These are phyloP conservation scores for Ophiosphaerella korrae DNA, from an alignment of 2,329 filamentous ascomycete genomes.

Conservation along the genomic window DNA sequence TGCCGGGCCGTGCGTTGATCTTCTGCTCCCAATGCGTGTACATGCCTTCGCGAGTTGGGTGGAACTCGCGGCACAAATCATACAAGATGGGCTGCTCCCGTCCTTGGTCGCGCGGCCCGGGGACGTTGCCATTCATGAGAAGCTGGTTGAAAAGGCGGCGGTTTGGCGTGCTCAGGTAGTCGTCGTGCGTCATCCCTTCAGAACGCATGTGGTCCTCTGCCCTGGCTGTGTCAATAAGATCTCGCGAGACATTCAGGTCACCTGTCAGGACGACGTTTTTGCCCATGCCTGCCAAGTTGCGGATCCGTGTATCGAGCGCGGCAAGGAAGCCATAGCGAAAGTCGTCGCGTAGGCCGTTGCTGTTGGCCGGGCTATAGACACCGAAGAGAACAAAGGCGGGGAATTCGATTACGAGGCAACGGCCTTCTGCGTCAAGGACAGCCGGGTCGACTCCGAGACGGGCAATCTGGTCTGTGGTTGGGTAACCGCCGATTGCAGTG, in stretches of 20 bases:
- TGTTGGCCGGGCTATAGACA: conserved; percentile 87
- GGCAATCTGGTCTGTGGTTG: conserved; percentile 68
- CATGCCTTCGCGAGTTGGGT: conserved; percentile 83
- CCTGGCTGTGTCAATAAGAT: conserved; percentile 76
- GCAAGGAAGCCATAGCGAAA: conserved; percentile 82
- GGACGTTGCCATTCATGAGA: conserved; percentile 72
- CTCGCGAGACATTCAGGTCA: conserved; percentile 80
- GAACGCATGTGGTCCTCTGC: conserved; percentile 74
- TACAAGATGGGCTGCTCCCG: conserved; percentile 74
- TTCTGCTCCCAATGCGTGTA: conserved; percentile 97
- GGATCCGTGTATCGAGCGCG: conserved; percentile 79
- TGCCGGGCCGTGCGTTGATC: conserved; percentile 92
- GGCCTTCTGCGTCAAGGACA: conserved; percentile 84
- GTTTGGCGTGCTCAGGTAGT: conserved; percentile 74
- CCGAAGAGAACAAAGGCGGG: conserved; percentile 92
- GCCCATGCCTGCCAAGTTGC: conserved; percentile 79
- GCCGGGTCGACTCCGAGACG: conserved; percentile 67
- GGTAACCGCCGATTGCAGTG: conserved; percentile 88
- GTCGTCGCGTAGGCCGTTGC: conserved; percentile 80
- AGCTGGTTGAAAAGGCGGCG: conserved; percentile 84
- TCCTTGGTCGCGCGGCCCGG: conserved; percentile 69
- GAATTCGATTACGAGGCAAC: conserved; percentile 90
- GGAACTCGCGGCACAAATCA: conserved; percentile 83
- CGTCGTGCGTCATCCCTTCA: conserved; percentile 68
- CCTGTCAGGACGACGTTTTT: conserved; percentile 87